Evolutionary conservation across 108 stramenopile genomes (phyloP), one percentile per base, ranked within the genome.

Genomic region (Cyclotella cryptica): DNA sequence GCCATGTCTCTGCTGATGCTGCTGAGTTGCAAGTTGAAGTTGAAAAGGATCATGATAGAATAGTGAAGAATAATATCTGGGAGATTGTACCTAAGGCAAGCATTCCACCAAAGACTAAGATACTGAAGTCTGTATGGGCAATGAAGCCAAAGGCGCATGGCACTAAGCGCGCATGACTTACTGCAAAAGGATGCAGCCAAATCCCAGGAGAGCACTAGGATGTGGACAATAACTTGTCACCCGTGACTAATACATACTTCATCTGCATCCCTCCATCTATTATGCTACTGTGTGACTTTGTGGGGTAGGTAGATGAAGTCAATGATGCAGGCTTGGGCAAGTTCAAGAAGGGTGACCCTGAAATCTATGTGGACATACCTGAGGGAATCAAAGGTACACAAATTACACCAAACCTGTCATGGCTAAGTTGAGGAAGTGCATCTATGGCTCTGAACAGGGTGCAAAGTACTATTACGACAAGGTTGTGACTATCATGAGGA

Each of bases 1-100:
- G n/a, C n/a, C n/a, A n/a, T n/a, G n/a, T n/a, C n/a, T 54, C 54
- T 8, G 18, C 26, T 22, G 80, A 76, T 35, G 39, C 29, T 28
- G 75, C 54, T 15, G 58, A 26, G 8, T 82, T 75, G 81, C 46
- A 63, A 43, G 29, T 45, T 29, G 80, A 74, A 43, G 69, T 81
- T n/a, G n/a, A n/a, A n/a, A n/a, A n/a, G n/a, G n/a, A n/a, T n/a
- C n/a, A n/a, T n/a, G n/a, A n/a, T n/a, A 1, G n/a, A 64, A 19
- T 68, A 71, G 4, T 70, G 77, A 10, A 28, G 35, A 9, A 54
- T 15, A 28, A 47, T 1, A 59, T 49, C 0, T 60, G 55, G 1
- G 42, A 47, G 13, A 7, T 54, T 19, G 28, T 60, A 45, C 28
- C 22, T 19, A 29, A 30, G 7, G 39, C 7, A 14, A 41, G 59